Conservation (phyloP, 1,284 basidiomycete species). For the Trichosporon faecale region DNA sequence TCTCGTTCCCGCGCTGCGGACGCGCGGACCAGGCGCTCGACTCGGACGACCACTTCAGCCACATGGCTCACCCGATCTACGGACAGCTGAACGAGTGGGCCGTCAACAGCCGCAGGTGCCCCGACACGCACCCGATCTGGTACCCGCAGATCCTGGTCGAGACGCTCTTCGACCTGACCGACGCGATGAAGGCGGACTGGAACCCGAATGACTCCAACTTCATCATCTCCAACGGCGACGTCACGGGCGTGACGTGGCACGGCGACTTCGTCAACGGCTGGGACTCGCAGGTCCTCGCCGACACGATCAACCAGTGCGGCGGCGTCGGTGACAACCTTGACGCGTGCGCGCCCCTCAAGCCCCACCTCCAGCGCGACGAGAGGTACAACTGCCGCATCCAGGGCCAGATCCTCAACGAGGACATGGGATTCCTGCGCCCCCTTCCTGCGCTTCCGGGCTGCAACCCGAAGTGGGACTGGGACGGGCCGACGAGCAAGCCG, state of each 20-base stretch:
- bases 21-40: constrained; percentile 33
- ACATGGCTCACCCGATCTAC: constrained; percentile 53
- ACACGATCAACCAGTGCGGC: constrained; percentile 11
- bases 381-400: constrained; percentile 10
- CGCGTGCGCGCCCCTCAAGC: not conserved
- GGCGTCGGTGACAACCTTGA: constrained; percentile 12
- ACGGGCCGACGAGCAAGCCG: constrained; percentile 17
- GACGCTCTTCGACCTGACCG: constrained; percentile 10
- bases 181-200: constrained; percentile 9
- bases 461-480: constrained; percentile 21
- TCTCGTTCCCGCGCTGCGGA: constrained; percentile 45
- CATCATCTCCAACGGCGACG: constrained; percentile 22
- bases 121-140: constrained; percentile 19
- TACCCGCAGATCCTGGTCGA: constrained; percentile 21
- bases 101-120: constrained; percentile 8
- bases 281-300: constrained; percentile 12
- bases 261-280: constrained; percentile 23
- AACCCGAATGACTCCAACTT: constrained; percentile 11
- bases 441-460: constrained; percentile 20
- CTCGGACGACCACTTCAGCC: constrained; percentile 44
- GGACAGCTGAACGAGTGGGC: constrained; percentile 20
- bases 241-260: constrained; percentile 17
- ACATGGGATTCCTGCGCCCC: constrained; percentile 14
- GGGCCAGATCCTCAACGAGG: constrained; percentile 20
- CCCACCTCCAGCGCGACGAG: constrained; percentile 8